Base-by-base conservation (phyloP, 345 rosid species). In the Lenwebbia sp. region DNA sequence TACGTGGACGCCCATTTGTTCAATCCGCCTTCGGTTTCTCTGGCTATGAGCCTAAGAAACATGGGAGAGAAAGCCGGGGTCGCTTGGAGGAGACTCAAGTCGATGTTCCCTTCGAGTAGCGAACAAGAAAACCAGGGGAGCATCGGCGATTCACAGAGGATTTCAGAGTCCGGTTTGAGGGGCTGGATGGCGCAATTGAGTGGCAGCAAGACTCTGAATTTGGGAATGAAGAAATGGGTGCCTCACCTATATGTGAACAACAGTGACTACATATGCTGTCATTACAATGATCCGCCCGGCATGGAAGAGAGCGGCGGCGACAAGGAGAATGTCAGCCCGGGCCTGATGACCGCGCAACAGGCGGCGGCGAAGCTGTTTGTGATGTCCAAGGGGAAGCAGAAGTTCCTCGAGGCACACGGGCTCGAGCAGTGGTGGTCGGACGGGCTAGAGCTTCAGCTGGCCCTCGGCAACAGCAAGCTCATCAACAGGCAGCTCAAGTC, bases 351-450 rank as follows among this genome's bases (percentile, higher is more conserved):
- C n/a, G 91, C 60, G 49, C 92, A 92, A 41, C 93, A 92, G 83
- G 95, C 86, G 83, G 92, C 96, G 10, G 98, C 98, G 0, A 98
- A 98, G 93, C 92, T 98, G 88, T 98, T 96, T 47, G 98, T 96
- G n/a, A 91, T 89, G 92, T 95, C 98, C 0, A 96, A 95, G 89
- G 98, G 98, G 89, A 96, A 96, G 84, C 98, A 97, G 91, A 96
- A 91, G 93, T 97, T 96, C 91, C 91, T 89, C 0, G 99, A 97
- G 91, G 99, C 99, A 30, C 99, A 96, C 41, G 98, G 99, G 26
- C 78, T 97, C 25, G 98, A 97, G 88, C 99, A 97, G 83, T 96
- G 99, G 99, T 96, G 99, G 99, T 96, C 99, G 0, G 98, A 97
- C 82, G 94, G 95, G 85, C 88, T 92, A 89, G 94, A 95, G 83